Percentiles rank a stretch among this genome's conserved stretches.
Conservation (phyloP, 768 basidiomycete species). For the Leccinum subgranulosum region DNA sequence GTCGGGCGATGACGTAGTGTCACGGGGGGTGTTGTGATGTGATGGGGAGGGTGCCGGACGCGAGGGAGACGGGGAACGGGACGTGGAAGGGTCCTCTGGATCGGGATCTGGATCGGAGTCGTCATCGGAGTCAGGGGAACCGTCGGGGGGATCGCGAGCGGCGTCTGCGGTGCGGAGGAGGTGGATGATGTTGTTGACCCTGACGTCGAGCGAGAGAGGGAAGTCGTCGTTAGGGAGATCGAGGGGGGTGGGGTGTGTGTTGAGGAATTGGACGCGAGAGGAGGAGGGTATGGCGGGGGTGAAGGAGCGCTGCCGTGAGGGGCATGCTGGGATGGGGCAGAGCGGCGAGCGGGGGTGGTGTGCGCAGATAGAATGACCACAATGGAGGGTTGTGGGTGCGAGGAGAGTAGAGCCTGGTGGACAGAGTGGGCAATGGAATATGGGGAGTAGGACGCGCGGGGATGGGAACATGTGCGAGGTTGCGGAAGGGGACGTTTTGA, state of each 20-base stretch:
- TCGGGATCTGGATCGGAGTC: constrained; percentile 27
- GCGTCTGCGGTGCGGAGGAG: constrained; percentile 34
- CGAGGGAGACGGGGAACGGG: not conserved
- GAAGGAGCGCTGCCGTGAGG: constrained; percentile 7
- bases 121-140: constrained; percentile 27
- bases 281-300: constrained; percentile 41
- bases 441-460: constrained; percentile 30
- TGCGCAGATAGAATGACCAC: constrained; percentile 81
- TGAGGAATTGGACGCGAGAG: constrained; percentile 33
- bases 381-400: constrained; percentile 59
- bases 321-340: constrained; percentile 39
- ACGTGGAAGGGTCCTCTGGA: constrained; percentile 24
- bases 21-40: constrained; percentile 27
- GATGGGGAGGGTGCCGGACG: constrained; percentile 15
- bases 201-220: constrained; percentile 44
- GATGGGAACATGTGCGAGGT: constrained; percentile 19
- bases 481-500: too few species aligned
- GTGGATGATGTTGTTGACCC: constrained; percentile 51
- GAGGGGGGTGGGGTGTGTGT: constrained; percentile 31
- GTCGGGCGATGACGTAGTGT: constrained; percentile 27
- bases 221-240: not conserved
- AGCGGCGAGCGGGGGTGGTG: constrained; percentile 39
- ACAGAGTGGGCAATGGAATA: constrained; percentile 58
- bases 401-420: constrained; percentile 32
- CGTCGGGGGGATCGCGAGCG: constrained; percentile 8